These are phyloP conservation scores for Boehmeria nivea DNA, from an alignment of 306 rosid genomes.

Conservation along the genomic window DNA sequence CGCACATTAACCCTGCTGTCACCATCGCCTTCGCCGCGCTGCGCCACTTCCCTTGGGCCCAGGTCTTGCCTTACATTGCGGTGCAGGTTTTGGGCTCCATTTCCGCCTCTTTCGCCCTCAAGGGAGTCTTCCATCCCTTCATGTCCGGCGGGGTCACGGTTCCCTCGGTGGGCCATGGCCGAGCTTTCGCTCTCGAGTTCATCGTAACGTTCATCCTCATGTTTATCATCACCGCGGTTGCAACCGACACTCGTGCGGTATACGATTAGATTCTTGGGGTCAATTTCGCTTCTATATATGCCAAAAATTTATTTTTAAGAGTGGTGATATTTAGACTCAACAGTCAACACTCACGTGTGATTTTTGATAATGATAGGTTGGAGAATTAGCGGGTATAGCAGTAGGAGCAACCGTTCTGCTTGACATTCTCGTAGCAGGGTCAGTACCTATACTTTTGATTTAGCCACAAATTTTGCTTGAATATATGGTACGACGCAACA, in stretches of 20 bases:
- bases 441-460: conserved; percentile 1
- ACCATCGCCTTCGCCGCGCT: conserved; percentile 44
- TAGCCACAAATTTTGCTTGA: too few relatives aligned
- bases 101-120: conserved; percentile 32
- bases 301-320: too few relatives aligned
- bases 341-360: too few relatives aligned
- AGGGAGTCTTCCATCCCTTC: conserved; percentile 30
- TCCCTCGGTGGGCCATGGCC: conserved; percentile 35
- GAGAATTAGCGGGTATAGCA: conserved; percentile 41
- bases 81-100: conserved; percentile 39
- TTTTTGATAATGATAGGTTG: conserved; percentile 26
- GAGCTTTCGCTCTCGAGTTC: conserved; percentile 49
- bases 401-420: conserved; percentile 56
- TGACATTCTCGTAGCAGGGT: conserved; percentile 58
- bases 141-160: conserved; percentile 45
- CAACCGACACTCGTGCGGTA: conserved; percentile 58
- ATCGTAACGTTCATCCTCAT: conserved; percentile 43
- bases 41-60: conserved; percentile 26
- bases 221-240: conserved; percentile 41
- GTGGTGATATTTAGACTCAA: too few relatives aligned
- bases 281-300: neutral
- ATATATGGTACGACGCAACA: too few relatives aligned
- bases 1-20: conserved; percentile 53
- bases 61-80: conserved; percentile 37
- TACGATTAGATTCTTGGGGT: too few relatives aligned